Percentiles rank a stretch among this genome's conserved stretches.
These are phyloP conservation scores for Rhodotorula sp. DNA, from an alignment of 1,284 basidiomycete genomes.

Conservation along the genomic window DNA sequence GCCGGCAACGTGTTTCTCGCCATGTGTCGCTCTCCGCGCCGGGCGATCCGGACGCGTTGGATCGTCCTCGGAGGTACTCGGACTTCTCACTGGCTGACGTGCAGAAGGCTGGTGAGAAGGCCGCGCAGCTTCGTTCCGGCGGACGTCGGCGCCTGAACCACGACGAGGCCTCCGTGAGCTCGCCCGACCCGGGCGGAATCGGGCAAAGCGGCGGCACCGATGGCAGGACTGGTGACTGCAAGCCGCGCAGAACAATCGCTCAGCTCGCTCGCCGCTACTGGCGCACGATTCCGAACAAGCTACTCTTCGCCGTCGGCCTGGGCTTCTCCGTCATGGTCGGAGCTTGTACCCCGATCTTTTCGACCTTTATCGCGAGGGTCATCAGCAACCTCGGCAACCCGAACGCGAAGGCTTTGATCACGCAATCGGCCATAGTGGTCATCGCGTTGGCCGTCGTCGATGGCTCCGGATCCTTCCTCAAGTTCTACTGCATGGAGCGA, in stretches of 20 bases:
- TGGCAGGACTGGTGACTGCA: constrained; percentile 3
- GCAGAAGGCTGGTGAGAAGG: no score
- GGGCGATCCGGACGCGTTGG: no score
- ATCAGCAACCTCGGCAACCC: constrained; percentile 72
- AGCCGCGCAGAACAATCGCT: constrained; percentile 47
- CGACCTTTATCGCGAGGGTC: constrained; percentile 78
- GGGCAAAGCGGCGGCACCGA: neutral
- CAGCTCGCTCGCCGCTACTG: constrained; percentile 62
- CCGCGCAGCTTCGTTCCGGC: no score
- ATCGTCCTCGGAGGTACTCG: no score
- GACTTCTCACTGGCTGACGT: no score
- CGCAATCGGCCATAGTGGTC: constrained; percentile 53
- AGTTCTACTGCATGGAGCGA: constrained; percentile 74
- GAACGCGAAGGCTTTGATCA: constrained; percentile 56
- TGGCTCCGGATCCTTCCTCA: constrained; percentile 67
- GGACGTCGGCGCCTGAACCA: neutral
- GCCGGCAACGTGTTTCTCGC: no score
- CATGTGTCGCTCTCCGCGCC: no score
- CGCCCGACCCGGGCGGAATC: neutral
- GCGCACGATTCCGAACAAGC: constrained; percentile 73
- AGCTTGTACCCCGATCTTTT: constrained; percentile 84
- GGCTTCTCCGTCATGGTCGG: constrained; percentile 67
- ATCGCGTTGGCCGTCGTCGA: constrained; percentile 72
- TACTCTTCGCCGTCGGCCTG: constrained; percentile 66
- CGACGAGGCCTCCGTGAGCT: neutral